Base-by-base conservation (phyloP, 192 early-diverging fungal genomes). In the Entophlyctis helioformis region DNA sequence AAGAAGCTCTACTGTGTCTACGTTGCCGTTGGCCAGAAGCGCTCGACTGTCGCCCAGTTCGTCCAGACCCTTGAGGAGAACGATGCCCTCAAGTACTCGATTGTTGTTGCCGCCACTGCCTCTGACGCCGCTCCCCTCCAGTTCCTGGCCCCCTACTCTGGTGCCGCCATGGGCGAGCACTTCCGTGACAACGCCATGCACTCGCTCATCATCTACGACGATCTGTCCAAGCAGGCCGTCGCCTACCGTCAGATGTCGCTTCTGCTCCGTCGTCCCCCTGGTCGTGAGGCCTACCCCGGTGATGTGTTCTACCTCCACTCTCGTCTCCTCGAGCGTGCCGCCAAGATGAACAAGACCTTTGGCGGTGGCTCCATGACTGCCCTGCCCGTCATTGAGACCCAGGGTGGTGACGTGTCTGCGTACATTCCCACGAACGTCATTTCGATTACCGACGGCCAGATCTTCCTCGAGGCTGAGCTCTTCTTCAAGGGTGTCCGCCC, bases 381-480 rank as follows among this genome's bases (percentile, higher is more conserved):
- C 32, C 82, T 98, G 46, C 95, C 95, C 67, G 89, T 98, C 60
- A 96, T 98, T 77, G 95, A 98, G 70, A 98, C 95, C 53, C 91
- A 96, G 76, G 95, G 95, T 82, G 95, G 95, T 73, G 95, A 96
- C 87, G 95, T 98, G 66, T 98, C 95, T 59, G 95, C 95, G 26
- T 98, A 98, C 80, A 98, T 98, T 81, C 95, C 95, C 52, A 98
- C 95, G 63, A 98, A 98, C 80, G 92, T 98, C 60, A 98, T 98
- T 93, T 98, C 95, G 71, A 98, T 98, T 60, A 98, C 95, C 50
- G 95, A 98, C 75, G 95, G 95, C 32, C 95, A 98, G 73, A 96
- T 98, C 55, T 98, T 98, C 86, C 82, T 98, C 79, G 95, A 98
- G 76, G 91, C 95, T 44, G 92, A 98, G 76, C 81, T 98, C 48